Evolutionary conservation across 352 stramenopile genomes (phyloP), one percentile per base, ranked within the genome.

Genomic region (Phytophthora sansomeana): DNA sequence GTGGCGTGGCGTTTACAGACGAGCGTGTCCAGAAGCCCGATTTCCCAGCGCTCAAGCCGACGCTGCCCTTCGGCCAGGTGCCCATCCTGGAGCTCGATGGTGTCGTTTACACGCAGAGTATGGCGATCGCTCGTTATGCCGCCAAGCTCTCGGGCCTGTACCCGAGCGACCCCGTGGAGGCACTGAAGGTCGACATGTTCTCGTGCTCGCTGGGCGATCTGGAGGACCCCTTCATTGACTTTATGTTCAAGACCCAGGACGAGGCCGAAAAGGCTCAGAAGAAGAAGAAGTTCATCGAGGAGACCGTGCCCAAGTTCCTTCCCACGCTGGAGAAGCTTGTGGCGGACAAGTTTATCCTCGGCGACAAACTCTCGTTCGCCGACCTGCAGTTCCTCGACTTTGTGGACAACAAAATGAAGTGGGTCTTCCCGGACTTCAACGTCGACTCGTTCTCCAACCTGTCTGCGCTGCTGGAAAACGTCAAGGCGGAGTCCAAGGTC

Each of bases 101-200:
- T 46, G 28, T 14, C n/a, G 17, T 69, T 2, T 74, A 72, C 55
- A 43, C 63, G 13, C 79, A 90, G 62, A 84, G 62, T 21, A 68
- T 67, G 14, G 77, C 81, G 11, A 82, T 89, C 30, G 14, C 50
- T 0, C 67, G 75, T 24, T 90, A 85, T 57, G 78, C 74, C 1
- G 77, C 70, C 46, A 80, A 78, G 63, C 13, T 86, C 3, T 39
- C 50, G 4, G 66, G 69, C 1, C 29, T 79, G 53, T 86, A 75
- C 66, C 76, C 72, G 17, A 36, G 52, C 3, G 58, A 81, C 26
- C 19, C 58, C 0, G 4, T 80, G 24, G 30, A 69, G 3, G 76
- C 69, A 0, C 65, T 84, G 6, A 65, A 63, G 17, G 67, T 42
- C 5, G 74, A 87, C 49, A 52, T 70, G 57, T 63, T 80, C 39